Evolutionary conservation across 2,329 filamentous ascomycete genomes (phyloP).

Genomic region (Hortaea werneckii): DNA sequence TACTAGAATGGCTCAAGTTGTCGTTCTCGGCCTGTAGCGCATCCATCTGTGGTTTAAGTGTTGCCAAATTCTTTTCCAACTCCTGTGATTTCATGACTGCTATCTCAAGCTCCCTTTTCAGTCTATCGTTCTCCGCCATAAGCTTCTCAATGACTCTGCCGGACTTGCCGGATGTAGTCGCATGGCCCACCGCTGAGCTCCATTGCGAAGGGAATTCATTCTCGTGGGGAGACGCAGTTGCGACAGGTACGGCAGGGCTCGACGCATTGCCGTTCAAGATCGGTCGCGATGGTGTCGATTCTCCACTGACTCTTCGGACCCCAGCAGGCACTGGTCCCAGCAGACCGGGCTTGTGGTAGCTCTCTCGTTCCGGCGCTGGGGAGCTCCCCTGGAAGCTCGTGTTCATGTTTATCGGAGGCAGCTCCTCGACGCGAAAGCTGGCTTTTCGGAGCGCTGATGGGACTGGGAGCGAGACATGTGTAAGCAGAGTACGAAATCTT

Average conservation of each 20-base stretch:
- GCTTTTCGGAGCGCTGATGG: conserved; percentile 1
- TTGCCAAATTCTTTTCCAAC: conserved; percentile 55
- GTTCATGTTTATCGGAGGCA: conserved; percentile 9
- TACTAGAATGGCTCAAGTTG: conserved; percentile 56
- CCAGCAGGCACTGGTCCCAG: conserved; percentile 9
- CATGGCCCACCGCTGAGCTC: conserved; percentile 60
- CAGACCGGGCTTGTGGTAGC: conserved; percentile 4
- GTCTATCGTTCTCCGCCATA: conserved; percentile 67
- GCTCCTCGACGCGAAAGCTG: conserved; percentile 7
- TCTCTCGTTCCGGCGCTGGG: conserved; percentile 2
- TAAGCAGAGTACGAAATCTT: neutral
- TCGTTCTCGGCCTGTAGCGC: conserved; percentile 59
- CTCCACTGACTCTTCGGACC: conserved; percentile 7
- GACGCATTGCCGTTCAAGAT: conserved; percentile 1
- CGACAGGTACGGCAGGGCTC: neutral
- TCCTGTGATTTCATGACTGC: conserved; percentile 50
- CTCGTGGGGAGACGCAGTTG: conserved; percentile 2
- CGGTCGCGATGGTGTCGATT: conserved; percentile 6
- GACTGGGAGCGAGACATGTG: neutral
- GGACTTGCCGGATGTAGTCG: conserved; percentile 57
- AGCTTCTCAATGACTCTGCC: conserved; percentile 71
- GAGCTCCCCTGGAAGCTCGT: conserved; percentile 1
- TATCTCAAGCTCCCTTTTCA: conserved; percentile 54
- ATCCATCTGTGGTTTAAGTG: conserved; percentile 63
- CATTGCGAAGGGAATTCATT: conserved; percentile 30